phyloP scores from a whole-genome alignment of 2,329 filamentous ascomycete genomes.

The Sporothrix curviconia region DNA sequence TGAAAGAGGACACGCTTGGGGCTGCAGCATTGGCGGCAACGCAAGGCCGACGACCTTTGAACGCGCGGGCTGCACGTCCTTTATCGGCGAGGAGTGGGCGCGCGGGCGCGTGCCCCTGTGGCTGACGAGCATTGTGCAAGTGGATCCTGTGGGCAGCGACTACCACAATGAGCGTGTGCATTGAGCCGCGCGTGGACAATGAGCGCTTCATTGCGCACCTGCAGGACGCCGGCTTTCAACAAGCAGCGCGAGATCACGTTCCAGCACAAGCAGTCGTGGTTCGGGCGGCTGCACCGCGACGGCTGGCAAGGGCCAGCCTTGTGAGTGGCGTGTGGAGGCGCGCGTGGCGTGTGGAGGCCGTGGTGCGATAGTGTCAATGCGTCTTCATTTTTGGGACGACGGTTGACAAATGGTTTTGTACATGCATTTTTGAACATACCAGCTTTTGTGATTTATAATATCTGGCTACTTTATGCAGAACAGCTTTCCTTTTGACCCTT shows the following conservation, averaged over 20 bases:
- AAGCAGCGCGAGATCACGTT: slow-evolving; percentile 83
- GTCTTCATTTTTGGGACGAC: too few relatives aligned
- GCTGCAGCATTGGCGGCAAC: slow-evolving; percentile 49
- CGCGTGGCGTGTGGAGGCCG: too few relatives aligned
- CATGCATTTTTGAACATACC: too few relatives aligned
- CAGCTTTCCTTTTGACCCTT: not conserved
- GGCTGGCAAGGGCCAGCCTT: slow-evolving; percentile 67
- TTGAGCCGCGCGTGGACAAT: slow-evolving; percentile 92
- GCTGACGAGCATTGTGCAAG: slow-evolving; percentile 81
- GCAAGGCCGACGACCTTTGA: slow-evolving; percentile 71
- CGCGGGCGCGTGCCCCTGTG: slow-evolving; percentile 75
- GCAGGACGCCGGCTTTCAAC: slow-evolving; percentile 67
- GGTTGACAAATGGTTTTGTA: too few relatives aligned
- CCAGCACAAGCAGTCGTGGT: slow-evolving; percentile 85
- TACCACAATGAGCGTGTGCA: slow-evolving; percentile 66
- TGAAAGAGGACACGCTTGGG: slow-evolving; percentile 83
- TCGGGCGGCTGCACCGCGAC: slow-evolving; percentile 74
- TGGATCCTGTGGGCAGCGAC: slow-evolving; percentile 72
- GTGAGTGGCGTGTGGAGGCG: too few relatives aligned
- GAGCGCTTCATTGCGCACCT: slow-evolving; percentile 66
- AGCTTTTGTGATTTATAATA: not conserved
- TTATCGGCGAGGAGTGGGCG: slow-evolving; percentile 90
- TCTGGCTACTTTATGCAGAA: not conserved
- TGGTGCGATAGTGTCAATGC: too few relatives aligned
- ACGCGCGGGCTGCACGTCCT: slow-evolving; percentile 76